Evolutionary conservation across 306 rosid genomes (phyloP), one percentile per base, ranked within the genome.

Genomic region (Inga oerstediana): DNA sequence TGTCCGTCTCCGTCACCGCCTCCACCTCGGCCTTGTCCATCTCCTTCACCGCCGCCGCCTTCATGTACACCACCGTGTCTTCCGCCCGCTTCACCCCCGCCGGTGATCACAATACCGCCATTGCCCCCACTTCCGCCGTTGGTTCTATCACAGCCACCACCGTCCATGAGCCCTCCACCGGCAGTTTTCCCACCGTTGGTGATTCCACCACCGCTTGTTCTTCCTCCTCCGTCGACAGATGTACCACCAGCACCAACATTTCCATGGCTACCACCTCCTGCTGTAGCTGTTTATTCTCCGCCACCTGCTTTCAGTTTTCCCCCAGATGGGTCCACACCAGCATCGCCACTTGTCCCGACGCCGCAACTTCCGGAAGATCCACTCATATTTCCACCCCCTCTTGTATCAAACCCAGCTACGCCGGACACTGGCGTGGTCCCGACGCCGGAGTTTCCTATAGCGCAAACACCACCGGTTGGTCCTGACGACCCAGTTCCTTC

Each of bases 241-340:
- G 22, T 62, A 6, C 58, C 87, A 22, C 81, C 83, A 70, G 39
- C 83, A 4, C 93, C 94, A 61, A 27, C 82, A 54, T 79, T 78
- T 35, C 91, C 97, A n/a, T 87, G 87, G 87, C 76, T 81, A 7
- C 45, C 89, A 49, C 91, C 95, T 65, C 90, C 91, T 22, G 87
- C 74, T 49, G 22, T 15, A n/a, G 75, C 43, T 30, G 76, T 81
- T 4, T 49, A 76, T 5, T 39, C 80, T 49, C 83, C 88, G 14
- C 77, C 84, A 37, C 89, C 87, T 17, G 54, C 30, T 12, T 43
- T 32, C 9, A 84, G 80, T 77, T 52, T 77, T 62, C 75, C 88
- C 45, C 88, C 88, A 35, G 81, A 11, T n/a, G 87, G 69, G 43
- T 59, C 80, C 48, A 62, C 81, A 15, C 89, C 86, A 22, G 78